Percentiles rank a stretch among this genome's conserved stretches.
Conservation (phyloP, 768 basidiomycete genomes). For the Tricholoma terreum region DNA sequence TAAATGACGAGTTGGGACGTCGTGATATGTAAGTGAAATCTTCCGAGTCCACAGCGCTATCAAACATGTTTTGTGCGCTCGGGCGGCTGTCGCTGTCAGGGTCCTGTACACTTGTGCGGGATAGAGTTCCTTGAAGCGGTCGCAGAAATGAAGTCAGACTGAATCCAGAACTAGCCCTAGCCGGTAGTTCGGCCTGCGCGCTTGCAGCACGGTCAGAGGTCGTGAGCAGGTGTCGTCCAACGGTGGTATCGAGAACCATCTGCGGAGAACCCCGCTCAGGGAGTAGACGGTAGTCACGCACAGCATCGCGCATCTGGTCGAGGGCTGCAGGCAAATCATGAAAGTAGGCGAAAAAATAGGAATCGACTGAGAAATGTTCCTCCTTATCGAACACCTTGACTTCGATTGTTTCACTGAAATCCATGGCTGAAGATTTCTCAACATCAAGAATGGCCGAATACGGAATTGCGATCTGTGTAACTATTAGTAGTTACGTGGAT, state of each 20-base stretch:
- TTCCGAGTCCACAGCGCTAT: conserved; percentile 41
- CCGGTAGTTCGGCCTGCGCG: conserved; percentile 30
- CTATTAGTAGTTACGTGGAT: background rate
- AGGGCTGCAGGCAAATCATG: conserved; percentile 74
- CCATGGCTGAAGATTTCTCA: conserved; percentile 83
- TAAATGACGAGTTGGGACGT: conserved; percentile 52
- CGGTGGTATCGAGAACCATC: conserved; percentile 59
- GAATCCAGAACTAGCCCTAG: conserved; percentile 48
- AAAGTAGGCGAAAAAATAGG: conserved; percentile 96
- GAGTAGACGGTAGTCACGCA: conserved; percentile 52
- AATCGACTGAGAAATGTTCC: conserved; percentile 76
- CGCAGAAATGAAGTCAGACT: conserved; percentile 62
- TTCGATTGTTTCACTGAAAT: conserved; percentile 96
- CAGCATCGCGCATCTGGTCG: conserved; percentile 75
- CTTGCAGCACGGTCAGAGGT: conserved; percentile 40
- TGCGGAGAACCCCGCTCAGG: conserved; percentile 33
- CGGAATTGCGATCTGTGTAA: conserved; percentile 80
- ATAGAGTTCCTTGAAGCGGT: conserved; percentile 58
- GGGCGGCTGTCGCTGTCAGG: conserved; percentile 30
- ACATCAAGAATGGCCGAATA: conserved; percentile 88
- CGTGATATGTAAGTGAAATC: conserved; percentile 74
- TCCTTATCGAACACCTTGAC: conserved; percentile 85
- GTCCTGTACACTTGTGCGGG: conserved; percentile 21
- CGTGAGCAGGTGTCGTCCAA: conserved; percentile 33
- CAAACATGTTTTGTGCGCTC: conserved; percentile 21